These are phyloP conservation scores for Zasmidium angulare DNA, from an alignment of 2,329 filamentous ascomycete genomes.

Conservation along the genomic window DNA sequence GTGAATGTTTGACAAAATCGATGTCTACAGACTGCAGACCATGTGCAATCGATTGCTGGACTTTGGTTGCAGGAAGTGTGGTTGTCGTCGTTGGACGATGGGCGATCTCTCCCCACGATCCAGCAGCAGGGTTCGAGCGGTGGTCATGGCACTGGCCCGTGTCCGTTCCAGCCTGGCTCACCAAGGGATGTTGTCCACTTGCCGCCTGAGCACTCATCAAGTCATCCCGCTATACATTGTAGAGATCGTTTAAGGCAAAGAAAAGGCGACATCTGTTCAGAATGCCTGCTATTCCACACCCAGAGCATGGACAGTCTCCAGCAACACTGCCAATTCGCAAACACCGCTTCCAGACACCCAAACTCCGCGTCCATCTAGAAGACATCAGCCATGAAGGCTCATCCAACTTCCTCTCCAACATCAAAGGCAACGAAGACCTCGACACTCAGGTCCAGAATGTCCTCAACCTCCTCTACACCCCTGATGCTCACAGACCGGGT, in stretches of 20 bases:
- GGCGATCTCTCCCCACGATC: neutral
- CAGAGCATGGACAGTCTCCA: constrained; percentile 13
- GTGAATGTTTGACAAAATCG: too few species aligned
- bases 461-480: constrained; percentile 68
- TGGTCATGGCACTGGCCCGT: too few species aligned
- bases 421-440: constrained; percentile 64
- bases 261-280: neutral
- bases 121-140: neutral
- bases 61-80: too few species aligned
- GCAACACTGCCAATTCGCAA: constrained; percentile 23
- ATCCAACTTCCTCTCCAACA: constrained; percentile 63
- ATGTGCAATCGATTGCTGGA: too few species aligned
- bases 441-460: constrained; percentile 65
- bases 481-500: constrained; percentile 47
- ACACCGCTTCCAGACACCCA: constrained; percentile 41
- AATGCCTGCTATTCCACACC: constrained; percentile 8
- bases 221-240: too few species aligned
- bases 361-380: constrained; percentile 49
- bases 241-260: too few species aligned
- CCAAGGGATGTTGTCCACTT: neutral
- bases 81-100: neutral
- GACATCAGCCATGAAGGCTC: constrained; percentile 59
- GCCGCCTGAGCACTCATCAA: neutral
- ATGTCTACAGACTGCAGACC: too few species aligned
- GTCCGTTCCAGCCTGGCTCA: too few species aligned